Base-by-base conservation (phyloP, 2,329 filamentous ascomycete genomes). In the Sordariomycetes sp. region DNA sequence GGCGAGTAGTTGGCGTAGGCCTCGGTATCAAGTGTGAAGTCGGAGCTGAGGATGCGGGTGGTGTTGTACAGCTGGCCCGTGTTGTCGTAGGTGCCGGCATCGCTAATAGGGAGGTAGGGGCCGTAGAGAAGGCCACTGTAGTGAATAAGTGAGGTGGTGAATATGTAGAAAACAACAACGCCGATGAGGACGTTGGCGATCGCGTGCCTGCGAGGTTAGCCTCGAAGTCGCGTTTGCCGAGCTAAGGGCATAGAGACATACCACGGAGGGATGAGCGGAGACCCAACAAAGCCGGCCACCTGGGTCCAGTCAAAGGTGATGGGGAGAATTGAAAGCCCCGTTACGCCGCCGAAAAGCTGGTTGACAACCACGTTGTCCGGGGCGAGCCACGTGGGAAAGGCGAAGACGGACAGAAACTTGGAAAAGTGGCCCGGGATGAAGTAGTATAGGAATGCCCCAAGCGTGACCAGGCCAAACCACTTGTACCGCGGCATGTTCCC, bases 301-400 rank as follows among this genome's bases (percentile, higher is more conserved):
- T 89, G 85, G 5, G 85, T 86, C 86, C 87, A 90, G 72, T 90
- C 87, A 65, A 90, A 89, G 0, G 86, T 89, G 35, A 90, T 81
- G 1, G 87, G 87, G 7, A 90, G 71, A 32, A 90, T 65, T 0
- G 83, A 87, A 3, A 90, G 62, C 0, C 88, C 87, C 0, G 83
- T 86, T 54, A 76, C 77, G 1, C 85, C 86, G 1, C 88, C 88
- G 63, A 90, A 90, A 1, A 90, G 66, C 67, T 90, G 87, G 62
- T 90, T 91, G 46, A 90, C 70, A 11, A 88, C 71, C 0, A 81
- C 75, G 60, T 81, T 89, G 55, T 89, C 75, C 0, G 88, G 88
- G 1, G 80, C 81, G 59, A 89, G 79, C 86, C 87, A 90, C 0
- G 87, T 89, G 12, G 81, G 76, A 65, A 88, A 87, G 8, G 86